Conservation (phyloP, 2,329 filamentous ascomycete genomes). For the Fusarium sp. region DNA sequence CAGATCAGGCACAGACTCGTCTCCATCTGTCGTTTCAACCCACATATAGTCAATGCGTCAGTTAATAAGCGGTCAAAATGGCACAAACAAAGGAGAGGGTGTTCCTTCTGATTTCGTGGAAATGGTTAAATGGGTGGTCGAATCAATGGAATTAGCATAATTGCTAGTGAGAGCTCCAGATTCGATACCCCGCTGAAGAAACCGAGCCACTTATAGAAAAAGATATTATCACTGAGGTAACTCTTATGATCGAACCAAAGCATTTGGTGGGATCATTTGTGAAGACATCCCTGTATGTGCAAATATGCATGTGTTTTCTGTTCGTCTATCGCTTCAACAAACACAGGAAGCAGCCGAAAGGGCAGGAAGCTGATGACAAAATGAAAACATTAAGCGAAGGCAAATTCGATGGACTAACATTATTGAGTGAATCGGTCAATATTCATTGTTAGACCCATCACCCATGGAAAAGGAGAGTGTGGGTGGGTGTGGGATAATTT, state of each 20-base stretch:
- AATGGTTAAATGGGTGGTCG: not conserved
- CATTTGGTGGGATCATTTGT: not conserved
- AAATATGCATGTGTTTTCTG: not conserved
- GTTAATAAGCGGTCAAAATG: constrained; percentile 33
- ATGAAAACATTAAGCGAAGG: not conserved
- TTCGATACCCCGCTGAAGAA: not conserved
- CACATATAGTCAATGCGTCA: constrained; percentile 25
- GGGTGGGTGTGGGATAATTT: constrained; percentile 30
- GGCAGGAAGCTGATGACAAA: not conserved
- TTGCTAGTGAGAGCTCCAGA: not conserved
- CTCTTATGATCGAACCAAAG: not conserved
- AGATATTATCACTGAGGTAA: not conserved
- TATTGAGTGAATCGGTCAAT: not conserved
- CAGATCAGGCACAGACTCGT: constrained; percentile 22
- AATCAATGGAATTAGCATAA: not conserved
- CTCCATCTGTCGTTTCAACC: constrained; percentile 37
- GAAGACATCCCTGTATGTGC: constrained; percentile 4
- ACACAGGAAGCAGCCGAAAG: not conserved
- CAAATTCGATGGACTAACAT: not conserved
- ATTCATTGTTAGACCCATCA: not conserved
- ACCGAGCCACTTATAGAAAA: not conserved
- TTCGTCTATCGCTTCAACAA: not conserved
- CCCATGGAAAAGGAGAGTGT: constrained; percentile 16
- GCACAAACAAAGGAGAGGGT: constrained; percentile 25
- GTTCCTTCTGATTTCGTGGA: constrained; percentile 13